phyloP scores from a whole-genome alignment of 805 yeast species.

The Ogataea pini region DNA sequence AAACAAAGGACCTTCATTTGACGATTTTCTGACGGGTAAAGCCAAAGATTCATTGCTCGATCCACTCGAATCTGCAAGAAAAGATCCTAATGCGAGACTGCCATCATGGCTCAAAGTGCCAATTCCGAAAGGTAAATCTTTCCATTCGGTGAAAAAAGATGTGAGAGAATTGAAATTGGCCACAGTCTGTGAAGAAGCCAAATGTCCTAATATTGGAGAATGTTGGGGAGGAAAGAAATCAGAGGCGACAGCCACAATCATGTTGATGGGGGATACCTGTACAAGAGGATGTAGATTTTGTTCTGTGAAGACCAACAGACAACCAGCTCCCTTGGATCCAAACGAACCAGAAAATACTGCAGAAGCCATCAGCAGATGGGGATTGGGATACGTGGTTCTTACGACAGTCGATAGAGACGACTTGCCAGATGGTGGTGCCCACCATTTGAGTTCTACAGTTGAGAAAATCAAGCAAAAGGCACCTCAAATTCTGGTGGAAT shows the following conservation, averaged over 20 bases:
- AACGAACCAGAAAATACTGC: conserved; percentile 98
- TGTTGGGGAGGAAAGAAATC: conserved; percentile 98
- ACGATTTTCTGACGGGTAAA: conserved; percentile 81
- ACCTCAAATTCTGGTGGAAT: conserved; percentile 90
- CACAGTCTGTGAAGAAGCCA: conserved; percentile 98
- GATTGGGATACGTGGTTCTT: conserved; percentile 93
- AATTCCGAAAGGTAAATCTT: conserved; percentile 92
- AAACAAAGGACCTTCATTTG: conserved; percentile 89
- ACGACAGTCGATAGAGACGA: conserved; percentile 99
- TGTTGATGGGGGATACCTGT: conserved; percentile 98
- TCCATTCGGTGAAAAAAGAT: conserved; percentile 77
- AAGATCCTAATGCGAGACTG: conserved; percentile 66
- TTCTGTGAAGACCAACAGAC: conserved; percentile 89
- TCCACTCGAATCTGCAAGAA: conserved; percentile 75
- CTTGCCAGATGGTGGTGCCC: conserved; percentile 87
- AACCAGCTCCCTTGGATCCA: conserved; percentile 89
- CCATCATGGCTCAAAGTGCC: conserved; percentile 96
- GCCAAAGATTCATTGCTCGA: conserved; percentile 70
- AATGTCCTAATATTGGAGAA: conserved; percentile 99
- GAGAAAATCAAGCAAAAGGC: conserved; percentile 80
- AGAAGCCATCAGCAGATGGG: conserved; percentile 96
- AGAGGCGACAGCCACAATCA: conserved; percentile 95
- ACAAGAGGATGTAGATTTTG: conserved; percentile 99
- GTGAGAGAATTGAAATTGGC: conserved; percentile 84
- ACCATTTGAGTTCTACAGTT: conserved; percentile 88